Evolutionary conservation across 352 stramenopile genomes (phyloP).

Genomic region (Phytopythium delawarense): DNA sequence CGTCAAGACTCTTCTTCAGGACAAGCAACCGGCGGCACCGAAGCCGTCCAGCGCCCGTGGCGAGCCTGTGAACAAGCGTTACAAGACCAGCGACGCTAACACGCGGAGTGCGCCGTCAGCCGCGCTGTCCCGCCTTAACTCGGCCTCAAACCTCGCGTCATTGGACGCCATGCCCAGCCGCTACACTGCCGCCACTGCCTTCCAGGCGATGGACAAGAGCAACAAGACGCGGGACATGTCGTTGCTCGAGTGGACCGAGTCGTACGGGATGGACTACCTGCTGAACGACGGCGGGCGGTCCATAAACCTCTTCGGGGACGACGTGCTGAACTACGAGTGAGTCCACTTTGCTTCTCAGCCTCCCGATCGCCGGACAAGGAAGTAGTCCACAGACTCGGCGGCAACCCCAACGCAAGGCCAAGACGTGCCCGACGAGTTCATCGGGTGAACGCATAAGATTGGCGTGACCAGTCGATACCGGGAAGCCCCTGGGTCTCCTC

Average conservation of each 20-base stretch:
- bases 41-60: constrained; percentile 1
- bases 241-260: constrained; percentile 75
- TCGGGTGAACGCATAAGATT: too few species aligned
- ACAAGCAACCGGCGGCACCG: constrained; percentile 24
- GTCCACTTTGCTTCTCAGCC: too few species aligned
- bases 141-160: neutral
- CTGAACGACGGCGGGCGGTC: constrained; percentile 51
- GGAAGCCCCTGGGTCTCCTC: too few species aligned
- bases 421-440: too few species aligned
- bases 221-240: constrained; percentile 60
- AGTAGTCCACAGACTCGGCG: too few species aligned
- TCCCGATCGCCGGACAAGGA: too few species aligned
- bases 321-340: constrained; percentile 57
- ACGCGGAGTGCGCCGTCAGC: neutral
- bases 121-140: constrained; percentile 8
- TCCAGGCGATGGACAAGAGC: constrained; percentile 27
- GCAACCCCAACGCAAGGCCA: too few species aligned
- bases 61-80: constrained; percentile 40
- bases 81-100: constrained; percentile 21
- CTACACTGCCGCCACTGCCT: neutral
- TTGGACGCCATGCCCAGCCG: constrained; percentile 11
- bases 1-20: constrained; percentile 67
- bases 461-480: too few species aligned
- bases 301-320: constrained; percentile 58
- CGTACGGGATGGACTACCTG: constrained; percentile 78